Evolutionary conservation across 208 protist species (phyloP).

Genomic region (Trichomonas vaginalis): DNA sequence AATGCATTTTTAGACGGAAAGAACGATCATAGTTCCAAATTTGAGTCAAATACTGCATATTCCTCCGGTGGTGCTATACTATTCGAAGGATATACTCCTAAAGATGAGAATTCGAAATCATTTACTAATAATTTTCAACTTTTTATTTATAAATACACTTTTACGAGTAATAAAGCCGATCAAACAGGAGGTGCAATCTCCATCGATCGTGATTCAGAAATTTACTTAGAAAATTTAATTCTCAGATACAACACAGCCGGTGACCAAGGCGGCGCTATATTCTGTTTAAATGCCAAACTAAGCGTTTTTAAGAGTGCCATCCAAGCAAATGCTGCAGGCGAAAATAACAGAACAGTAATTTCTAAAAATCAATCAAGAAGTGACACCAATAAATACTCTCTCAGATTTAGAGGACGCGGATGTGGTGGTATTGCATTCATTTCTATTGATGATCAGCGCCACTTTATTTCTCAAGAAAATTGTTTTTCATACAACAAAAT

Average conservation of each 20-base stretch:
- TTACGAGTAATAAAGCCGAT: background rate
- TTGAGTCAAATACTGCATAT: background rate
- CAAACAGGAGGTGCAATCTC: background rate
- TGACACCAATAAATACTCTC: background rate
- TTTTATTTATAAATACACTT: background rate
- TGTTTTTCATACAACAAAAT: background rate
- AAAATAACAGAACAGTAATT: background rate
- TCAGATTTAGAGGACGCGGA: background rate
- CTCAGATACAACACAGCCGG: background rate
- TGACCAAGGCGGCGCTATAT: background rate
- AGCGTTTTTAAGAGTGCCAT: background rate
- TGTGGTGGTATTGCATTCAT: background rate
- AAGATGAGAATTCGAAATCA: background rate
- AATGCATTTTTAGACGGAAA: background rate
- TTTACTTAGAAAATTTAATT: background rate
- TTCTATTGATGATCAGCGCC: background rate
- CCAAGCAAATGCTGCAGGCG: background rate
- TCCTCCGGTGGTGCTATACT: background rate
- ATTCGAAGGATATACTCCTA: too few species aligned
- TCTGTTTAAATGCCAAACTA: background rate
- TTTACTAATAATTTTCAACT: background rate
- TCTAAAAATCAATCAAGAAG: too few species aligned
- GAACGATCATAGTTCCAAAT: background rate
- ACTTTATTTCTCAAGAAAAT: background rate
- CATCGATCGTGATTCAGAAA: background rate